Base-by-base conservation (phyloP, 164 flowering plant species). In the Stephania yunnanensis region DNA sequence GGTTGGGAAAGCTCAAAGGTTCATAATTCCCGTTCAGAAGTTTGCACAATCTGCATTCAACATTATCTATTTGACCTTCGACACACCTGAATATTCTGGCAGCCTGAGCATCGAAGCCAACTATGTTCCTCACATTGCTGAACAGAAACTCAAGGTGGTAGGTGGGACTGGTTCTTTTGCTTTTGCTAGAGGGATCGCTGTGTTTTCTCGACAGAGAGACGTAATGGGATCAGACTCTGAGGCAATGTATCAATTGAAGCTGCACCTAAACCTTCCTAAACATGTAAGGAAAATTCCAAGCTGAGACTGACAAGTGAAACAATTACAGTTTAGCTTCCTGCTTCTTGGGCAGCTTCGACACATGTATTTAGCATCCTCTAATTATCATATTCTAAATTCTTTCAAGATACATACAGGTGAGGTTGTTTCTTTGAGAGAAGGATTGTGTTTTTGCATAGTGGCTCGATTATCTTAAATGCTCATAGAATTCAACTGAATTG, bases 141-240 rank as follows among this genome's bases (percentile, higher is more conserved):
- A 30, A 25, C 85, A 90, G 58, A 88, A 89, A 64, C 85, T 92
- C 25, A 81, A 42, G 4, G 93, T 92, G 9, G 88, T 91, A n/a
- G 98, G 98, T 1, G 97, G 98, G 3, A 92, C 98, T 0, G 93
- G 96, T 0, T 87, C 91, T 20, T 94, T 92, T 70, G 98, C 94
- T 36, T 94, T 92, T 82, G 97, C 93, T 1, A 83, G 88, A 20
- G 98, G 98, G 20, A 69, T 77, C 20, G 98, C 96, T 4, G 81
- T 83, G 30, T 88, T 94, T 75, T 84, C 75, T 36, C 42, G 0
- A 1, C 83, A 81, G 78, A 77, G 81, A 0, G 83, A 84, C 19
- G 63, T 36, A 48, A 69, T 31, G 48, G 53, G 74, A 2, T 12
- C 74, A 11, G 80, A 79, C 20, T 76, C 58, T 31, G 83, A 79